A percentile compares a stretch with the other conserved stretches of the same genome.
Conservation (phyloP, 2,329 filamentous ascomycete genomes). For the Ophiostoma populinum region DNA sequence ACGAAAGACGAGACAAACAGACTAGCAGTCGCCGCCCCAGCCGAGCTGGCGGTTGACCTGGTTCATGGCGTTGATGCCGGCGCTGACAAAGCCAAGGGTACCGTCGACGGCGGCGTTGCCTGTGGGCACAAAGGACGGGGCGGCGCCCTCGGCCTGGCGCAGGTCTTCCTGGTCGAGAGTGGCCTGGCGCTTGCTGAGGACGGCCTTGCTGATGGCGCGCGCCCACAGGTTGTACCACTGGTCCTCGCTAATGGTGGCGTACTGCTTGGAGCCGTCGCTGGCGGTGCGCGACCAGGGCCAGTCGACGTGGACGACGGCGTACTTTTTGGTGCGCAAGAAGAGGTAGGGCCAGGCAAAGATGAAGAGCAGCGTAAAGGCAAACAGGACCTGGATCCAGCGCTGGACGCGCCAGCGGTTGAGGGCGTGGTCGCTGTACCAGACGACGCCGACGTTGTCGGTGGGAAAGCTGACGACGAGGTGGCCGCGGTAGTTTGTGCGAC, state of each 20-base stretch:
- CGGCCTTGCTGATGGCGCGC: constrained; percentile 39
- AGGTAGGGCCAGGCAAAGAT: constrained; percentile 55
- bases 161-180: constrained; percentile 41
- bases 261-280: constrained; percentile 23
- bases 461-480: constrained; percentile 41
- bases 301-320: constrained; percentile 42
- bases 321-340: constrained; percentile 48
- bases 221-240: constrained; percentile 49
- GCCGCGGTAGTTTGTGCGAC: constrained; percentile 51
- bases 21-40: constrained; percentile 25
- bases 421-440: constrained; percentile 45
- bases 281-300: constrained; percentile 36
- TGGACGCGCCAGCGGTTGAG: constrained; percentile 49
- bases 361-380: constrained; percentile 50
- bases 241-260: constrained; percentile 35
- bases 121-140: constrained; percentile 19
- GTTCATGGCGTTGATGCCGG: constrained; percentile 32
- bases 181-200: constrained; percentile 37
- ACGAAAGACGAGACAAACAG: no score
- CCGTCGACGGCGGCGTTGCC: constrained; percentile 23
- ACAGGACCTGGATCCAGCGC: constrained; percentile 45
- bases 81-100: constrained; percentile 25
- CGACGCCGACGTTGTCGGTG: constrained; percentile 34
- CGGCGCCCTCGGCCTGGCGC: constrained; percentile 22
- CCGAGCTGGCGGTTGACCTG: constrained; percentile 35